Base-by-base conservation (phyloP, 2,329 filamentous ascomycete species). In the Exophiala bonariae region DNA sequence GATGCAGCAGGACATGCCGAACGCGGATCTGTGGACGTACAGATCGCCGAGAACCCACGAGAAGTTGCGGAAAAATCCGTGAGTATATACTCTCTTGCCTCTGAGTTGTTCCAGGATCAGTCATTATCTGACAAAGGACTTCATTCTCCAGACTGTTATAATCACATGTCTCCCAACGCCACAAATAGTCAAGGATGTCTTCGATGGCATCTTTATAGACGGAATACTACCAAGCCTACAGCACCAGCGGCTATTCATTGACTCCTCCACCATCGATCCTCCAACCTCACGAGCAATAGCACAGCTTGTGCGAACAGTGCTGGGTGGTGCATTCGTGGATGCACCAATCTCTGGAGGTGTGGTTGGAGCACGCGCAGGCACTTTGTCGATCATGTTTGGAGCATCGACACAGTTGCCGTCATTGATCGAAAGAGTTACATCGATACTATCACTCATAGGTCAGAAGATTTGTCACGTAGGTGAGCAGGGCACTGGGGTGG, bases 311-410 rank as follows among this genome's bases (percentile, higher is more conserved):
- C 79, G 76, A 47, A 79, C 79, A 3, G 50, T 52, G 11, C 47
- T 41, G 2, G 50, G 49, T 13, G 81, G 82, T 1, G 75, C 80
- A 1, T 96, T 97, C 62, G 84, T 96, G 49, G 93, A 99, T 65
- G 92, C 93, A 3, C 93, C 93, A 34, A 96, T 99, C 86, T 97
- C 92, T 0, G 93, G 93, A 38, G 93, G 93, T 41, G 91, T 96
- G 0, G 89, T 97, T 4, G 93, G 92, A 34, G 93, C 93, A 8
- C 77, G 82, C 4, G 89, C 89, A 10, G 93, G 87, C 26, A 91
- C 89, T 0, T 75, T 99, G 48, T 96, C 91, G 0, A 97, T 99
- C 67, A 97, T 99, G 93, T 82, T 97, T 47, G 93, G 93, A 34
- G 79, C 85, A 4, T 75, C 82, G 0, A 52, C 61, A 1, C 71